Base-by-base conservation (phyloP, 139 green algal species). In the Closterium sp. region DNA sequence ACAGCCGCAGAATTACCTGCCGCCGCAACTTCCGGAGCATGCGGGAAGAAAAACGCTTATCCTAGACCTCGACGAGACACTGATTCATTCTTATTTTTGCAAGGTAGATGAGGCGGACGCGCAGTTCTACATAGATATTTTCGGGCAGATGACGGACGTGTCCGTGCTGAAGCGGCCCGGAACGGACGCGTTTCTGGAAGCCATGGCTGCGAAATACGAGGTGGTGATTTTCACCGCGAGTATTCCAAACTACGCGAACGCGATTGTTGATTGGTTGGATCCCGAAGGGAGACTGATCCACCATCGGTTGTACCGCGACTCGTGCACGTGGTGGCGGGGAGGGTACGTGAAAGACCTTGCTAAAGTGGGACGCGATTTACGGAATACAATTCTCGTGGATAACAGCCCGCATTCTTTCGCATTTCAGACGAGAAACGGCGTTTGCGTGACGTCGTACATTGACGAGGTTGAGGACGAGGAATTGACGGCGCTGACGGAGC, bases 61-160 rank as follows among this genome's bases (percentile, higher is more conserved):
- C 87, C 96, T 99, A 30, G 98, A 99, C 92, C 95, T 99, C 88
- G 98, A 99, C 91, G 98, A 99, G 92, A 99, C 98, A 62, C 94
- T 99, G 34, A 98, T 99, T 42, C 98, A 99, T 96, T 98, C 96
- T 27, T 98, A 95, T 42, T 99, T 99, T 95, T 97, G 97, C 94
- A 97, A 97, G 21, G 95, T 99, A 0, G 93, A 96, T 0, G 96
- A 97, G 38, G 90, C 97, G 1, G 98, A 99, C 94, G 99, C 97
- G 95, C 96, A 98, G 90, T 97, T 99, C 73, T 97, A 97, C 11
- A 97, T 99, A 31, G 97, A 98, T 73, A 98, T 98, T 38, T 96
- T 98, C 90, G 95, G 95, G 62, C 94, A 94, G 31, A 92, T 98
- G 62, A 96, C 94, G 9, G 94, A 96, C 88, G 94, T 95, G 85